A percentile compares a stretch with the other conserved stretches of the same genome.
These are phyloP conservation scores for Cystobasidium ongulense DNA, from an alignment of 768 basidiomycete species.

Conservation along the genomic window DNA sequence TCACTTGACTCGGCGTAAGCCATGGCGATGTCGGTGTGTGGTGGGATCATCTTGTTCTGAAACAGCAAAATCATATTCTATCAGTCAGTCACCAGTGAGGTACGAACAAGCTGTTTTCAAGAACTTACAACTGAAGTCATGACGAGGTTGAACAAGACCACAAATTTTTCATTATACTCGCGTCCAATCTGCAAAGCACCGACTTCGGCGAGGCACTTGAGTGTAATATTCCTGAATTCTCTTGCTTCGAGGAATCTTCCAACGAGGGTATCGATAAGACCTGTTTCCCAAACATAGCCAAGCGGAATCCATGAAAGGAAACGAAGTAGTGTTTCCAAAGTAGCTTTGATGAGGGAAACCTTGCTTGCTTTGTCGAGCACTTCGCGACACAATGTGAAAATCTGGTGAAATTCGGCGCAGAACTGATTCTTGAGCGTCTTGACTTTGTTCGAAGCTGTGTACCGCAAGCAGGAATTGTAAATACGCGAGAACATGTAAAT, in stretches of 20 bases:
- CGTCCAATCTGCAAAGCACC: constrained; percentile 87
- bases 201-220: constrained; percentile 94
- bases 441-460: constrained; percentile 70
- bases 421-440: constrained; percentile 97
- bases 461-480: background rate
- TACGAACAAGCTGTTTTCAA: no score
- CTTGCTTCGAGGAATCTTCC: constrained; percentile 85
- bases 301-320: constrained; percentile 99
- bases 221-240: constrained; percentile 92
- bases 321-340: constrained; percentile 83
- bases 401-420: constrained; percentile 56
- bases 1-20: constrained; percentile 85
- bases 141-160: constrained; percentile 93
- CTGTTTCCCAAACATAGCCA: constrained; percentile 97
- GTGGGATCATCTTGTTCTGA: constrained; percentile 2
- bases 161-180: constrained; percentile 97
- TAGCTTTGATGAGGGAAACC: constrained; percentile 83
- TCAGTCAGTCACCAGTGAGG: no score
- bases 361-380: constrained; percentile 96
- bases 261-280: constrained; percentile 85
- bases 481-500: background rate
- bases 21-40: constrained; percentile 61
- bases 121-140: constrained; percentile 57
- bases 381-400: constrained; percentile 94
- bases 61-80: background rate